phyloP scores from a whole-genome alignment of 2,329 filamentous ascomycete genomes.

The Ceratocystis variospora region DNA sequence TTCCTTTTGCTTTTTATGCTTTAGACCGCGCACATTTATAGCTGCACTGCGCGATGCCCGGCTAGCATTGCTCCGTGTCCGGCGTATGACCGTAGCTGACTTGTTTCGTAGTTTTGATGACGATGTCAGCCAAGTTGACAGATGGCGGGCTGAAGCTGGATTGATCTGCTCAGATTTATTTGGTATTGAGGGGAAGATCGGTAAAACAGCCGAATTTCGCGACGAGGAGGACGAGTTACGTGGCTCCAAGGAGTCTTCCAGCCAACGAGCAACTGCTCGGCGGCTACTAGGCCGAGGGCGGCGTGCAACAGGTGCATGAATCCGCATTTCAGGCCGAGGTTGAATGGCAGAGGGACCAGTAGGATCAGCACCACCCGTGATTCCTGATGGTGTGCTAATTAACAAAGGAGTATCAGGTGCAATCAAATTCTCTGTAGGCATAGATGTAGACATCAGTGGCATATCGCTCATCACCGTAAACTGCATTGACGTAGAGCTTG shows the following conservation, averaged over 20 bases:
- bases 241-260: constrained; percentile 41
- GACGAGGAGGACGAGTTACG: neutral
- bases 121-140: constrained; percentile 7
- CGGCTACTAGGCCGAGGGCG: constrained; percentile 32
- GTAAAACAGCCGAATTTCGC: constrained; percentile 1
- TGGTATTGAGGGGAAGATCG: constrained; percentile 14
- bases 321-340: constrained; percentile 33
- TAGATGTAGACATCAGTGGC: neutral
- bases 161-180: neutral
- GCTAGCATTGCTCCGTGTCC: constrained; percentile 42
- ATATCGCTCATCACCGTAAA: constrained; percentile 7
- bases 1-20: constrained; percentile 28
- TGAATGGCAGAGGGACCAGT: constrained; percentile 19
- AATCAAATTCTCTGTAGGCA: neutral
- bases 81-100: constrained; percentile 28
- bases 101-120: neutral
- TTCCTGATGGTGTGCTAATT: constrained; percentile 45
- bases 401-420: constrained; percentile 28
- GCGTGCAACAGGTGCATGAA: constrained; percentile 40
- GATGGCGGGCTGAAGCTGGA: neutral
- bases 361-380: constrained; percentile 28
- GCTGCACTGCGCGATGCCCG: constrained; percentile 37
- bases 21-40: constrained; percentile 48
- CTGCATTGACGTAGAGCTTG: constrained; percentile 1
- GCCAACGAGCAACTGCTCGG: constrained; percentile 29